Evolutionary conservation across 2,329 filamentous ascomycete species (phyloP), one percentile per base, ranked within the genome.

Genomic region (Colletotrichum tofieldiae): DNA sequence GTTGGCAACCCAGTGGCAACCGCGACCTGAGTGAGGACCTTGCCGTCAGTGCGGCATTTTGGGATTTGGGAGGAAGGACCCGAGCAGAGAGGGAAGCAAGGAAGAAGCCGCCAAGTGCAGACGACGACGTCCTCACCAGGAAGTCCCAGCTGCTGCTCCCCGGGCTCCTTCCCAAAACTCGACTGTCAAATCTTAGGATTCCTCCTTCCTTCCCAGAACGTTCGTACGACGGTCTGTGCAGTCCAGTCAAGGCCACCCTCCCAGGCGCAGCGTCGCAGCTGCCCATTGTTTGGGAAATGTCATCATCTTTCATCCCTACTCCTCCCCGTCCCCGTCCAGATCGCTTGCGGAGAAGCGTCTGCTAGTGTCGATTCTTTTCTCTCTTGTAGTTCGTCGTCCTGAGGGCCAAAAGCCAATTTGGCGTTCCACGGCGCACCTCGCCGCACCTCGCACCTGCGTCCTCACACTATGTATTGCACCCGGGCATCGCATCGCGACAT

Each of bases 331-430:
- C 64, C 56, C 63, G 47, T 51, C 39, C 39, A 49, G 55, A 67
- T 67, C 63, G 49, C 56, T 55, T 64, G 68, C 68, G 68, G 64
- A 71, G 64, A 68, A 63, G 58, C 59, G n/a, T 60, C 59, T 64
- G 54, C 41, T 67, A 62, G 63, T 43, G 62, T 47, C 62, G 55
- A 66, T 66, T 41, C 11, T 37, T 43, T 47, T 23, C 18, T 55
- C 45, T 41, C 18, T 41, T 20, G 37, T 26, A 26, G 23, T 1
- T 26, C 23, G 23, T 18, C n/a, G 12, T 16, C 67, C 67, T 35
- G 16, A 47, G 56, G 7, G 45, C 47, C n/a, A 35, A 29, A 32
- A 37, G 35, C 18, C 58, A 52, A 29, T n/a, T 62, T 62, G 16
- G 12, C 16, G 9, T 64, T 58, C 49, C 35, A 47, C 4, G 12